Evolutionary conservation across 805 yeast genomes (phyloP).

Genomic region (Lachancea fermentati): DNA sequence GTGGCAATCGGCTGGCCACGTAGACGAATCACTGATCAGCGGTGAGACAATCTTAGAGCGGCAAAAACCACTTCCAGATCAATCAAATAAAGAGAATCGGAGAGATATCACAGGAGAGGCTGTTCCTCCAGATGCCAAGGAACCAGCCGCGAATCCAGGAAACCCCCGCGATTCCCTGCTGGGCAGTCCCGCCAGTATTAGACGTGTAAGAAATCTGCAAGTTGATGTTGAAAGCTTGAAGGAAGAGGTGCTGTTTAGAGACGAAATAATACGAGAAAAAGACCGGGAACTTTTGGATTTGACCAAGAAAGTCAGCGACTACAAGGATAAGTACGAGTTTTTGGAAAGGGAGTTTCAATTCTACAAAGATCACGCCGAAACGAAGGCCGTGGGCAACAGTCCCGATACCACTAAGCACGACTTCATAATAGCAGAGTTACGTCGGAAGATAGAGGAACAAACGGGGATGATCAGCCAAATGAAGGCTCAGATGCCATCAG

Average conservation of each 20-base stretch:
- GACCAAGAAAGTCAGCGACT: conserved; percentile 16
- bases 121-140: too few species aligned
- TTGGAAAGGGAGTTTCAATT: conserved; percentile 26
- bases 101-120: too few species aligned
- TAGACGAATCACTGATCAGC: too few species aligned
- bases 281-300: conserved; percentile 17
- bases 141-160: too few species aligned
- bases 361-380: conserved; percentile 21
- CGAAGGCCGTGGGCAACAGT: not conserved
- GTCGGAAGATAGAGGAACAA: conserved; percentile 27
- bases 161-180: not conserved
- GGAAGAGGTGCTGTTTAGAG: conserved; percentile 17
- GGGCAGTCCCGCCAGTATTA: conserved; percentile 1
- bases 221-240: conserved; percentile 11
- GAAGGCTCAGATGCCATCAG: conserved; percentile 6
- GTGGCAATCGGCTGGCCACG: not conserved
- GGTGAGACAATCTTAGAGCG: too few species aligned
- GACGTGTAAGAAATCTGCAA: conserved; percentile 7
- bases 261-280: conserved; percentile 17
- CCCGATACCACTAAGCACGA: conserved; percentile 19
- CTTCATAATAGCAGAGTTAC: conserved; percentile 27
- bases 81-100: too few species aligned
- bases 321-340: conserved; percentile 24
- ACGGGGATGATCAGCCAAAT: conserved; percentile 16
- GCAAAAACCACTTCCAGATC: too few species aligned